Evolutionary conservation across 2,329 filamentous ascomycete genomes (phyloP), one percentile per base, ranked within the genome.

Genomic region (Diaporthe sp.): DNA sequence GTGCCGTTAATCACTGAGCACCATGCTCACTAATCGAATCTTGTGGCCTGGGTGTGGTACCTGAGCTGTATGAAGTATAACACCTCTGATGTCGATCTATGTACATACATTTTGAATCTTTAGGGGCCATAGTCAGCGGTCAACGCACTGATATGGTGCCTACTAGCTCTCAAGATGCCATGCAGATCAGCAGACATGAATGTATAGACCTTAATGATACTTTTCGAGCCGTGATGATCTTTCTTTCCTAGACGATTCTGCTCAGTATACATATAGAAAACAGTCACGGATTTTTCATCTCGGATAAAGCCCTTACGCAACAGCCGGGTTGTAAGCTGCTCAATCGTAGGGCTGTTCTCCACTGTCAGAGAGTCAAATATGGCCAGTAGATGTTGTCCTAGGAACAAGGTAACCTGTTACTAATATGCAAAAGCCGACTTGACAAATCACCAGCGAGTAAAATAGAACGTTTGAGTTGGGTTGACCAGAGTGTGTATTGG

Each of bases 1-100:
- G 59, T 15, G 59, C 59, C 13, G 59, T 63, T 1, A 63, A 63
- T 47, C 59, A 63, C 59, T 63, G 39, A 63, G 27, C 39, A 10
- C 5, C 17, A 8, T 15, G 6, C 17, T 22, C 9, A 9, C 10
- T 8, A 32, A 17, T 19, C 8, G 5, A n/a, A 15, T 10, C 7
- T 6, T 19, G 25, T 42, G 10, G n/a, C 9, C 19, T 12, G 7
- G 2, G 44, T 50, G 22, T n/a, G 22, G 2, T n/a, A 22, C 22
- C n/a, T n/a, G n/a, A n/a, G n/a, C n/a, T n/a, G n/a, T n/a, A n/a
- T n/a, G n/a, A n/a, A n/a, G n/a, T n/a, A n/a, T n/a, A n/a, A n/a
- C n/a, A n/a, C n/a, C n/a, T n/a, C n/a, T n/a, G n/a, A n/a, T n/a
- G n/a, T 12, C 22, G 22, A n/a, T 25, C n/a, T n/a, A 12, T 50